Evolutionary conservation across 2,329 filamentous ascomycete species (phyloP).

Genomic region (Parasarocladium wereldwijsianum): DNA sequence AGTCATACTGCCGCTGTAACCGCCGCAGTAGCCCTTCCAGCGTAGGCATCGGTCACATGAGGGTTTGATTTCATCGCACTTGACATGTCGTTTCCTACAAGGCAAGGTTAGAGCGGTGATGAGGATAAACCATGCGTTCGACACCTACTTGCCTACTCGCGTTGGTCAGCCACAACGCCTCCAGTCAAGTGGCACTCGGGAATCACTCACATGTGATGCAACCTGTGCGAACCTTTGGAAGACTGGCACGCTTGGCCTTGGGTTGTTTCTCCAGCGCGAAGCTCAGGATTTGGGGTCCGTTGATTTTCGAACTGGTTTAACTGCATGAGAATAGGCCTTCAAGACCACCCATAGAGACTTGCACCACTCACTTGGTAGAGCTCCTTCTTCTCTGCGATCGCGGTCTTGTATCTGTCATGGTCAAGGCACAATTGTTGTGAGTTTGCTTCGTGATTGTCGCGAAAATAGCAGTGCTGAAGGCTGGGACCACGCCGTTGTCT

Average conservation of each 20-base stretch:
- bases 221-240: slow-evolving; percentile 14
- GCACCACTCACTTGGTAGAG: too few relatives aligned
- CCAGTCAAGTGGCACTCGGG: not conserved
- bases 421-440: too few relatives aligned
- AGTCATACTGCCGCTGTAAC: slow-evolving; percentile 11
- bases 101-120: slow-evolving; percentile 1
- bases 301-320: not conserved
- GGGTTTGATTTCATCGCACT: slow-evolving; percentile 18
- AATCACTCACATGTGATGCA: slow-evolving; percentile 14
- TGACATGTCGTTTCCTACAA: slow-evolving; percentile 15
- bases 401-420: slow-evolving; percentile 1
- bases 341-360: too few relatives aligned
- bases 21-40: slow-evolving; percentile 16
- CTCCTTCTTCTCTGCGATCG: not conserved
- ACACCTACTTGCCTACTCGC: slow-evolving; percentile 14
- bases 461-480: too few relatives aligned
- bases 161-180: not conserved
- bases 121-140: not conserved
- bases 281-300: slow-evolving; percentile 2
- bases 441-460: too few relatives aligned
- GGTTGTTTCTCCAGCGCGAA: slow-evolving; percentile 16
- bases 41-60: slow-evolving; percentile 16
- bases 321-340: too few relatives aligned
- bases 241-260: slow-evolving; percentile 13
- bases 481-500: too few relatives aligned